Conservation (phyloP, 805 yeast genomes). For the Metschnikowia chrysomelidarum region DNA sequence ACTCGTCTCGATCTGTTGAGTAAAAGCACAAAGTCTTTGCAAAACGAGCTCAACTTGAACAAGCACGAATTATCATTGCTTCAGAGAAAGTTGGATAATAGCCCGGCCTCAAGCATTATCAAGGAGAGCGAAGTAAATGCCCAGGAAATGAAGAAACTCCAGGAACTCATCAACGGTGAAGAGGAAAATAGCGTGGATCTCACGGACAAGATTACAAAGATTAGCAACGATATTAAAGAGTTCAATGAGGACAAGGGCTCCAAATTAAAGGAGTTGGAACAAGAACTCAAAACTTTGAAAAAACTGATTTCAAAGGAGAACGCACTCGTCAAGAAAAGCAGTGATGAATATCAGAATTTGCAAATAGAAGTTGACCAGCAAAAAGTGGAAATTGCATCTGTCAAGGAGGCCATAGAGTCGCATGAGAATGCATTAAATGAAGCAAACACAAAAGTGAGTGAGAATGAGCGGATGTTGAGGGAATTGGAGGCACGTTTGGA, state of each 20-base stretch:
- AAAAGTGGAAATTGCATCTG: constrained; percentile 49
- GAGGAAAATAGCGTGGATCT: constrained; percentile 26
- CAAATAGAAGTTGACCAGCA: constrained; percentile 73
- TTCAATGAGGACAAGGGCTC: constrained; percentile 76
- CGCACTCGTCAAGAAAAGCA: constrained; percentile 41
- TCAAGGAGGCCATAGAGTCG: constrained; percentile 43
- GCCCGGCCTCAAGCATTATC: constrained; percentile 56
- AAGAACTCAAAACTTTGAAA: constrained; percentile 44
- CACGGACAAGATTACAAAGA: constrained; percentile 45
- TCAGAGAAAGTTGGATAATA: constrained; percentile 52
- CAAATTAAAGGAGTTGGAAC: constrained; percentile 64
- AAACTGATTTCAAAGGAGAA: constrained; percentile 40
- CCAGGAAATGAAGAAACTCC: constrained; percentile 45
- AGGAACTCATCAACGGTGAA: constrained; percentile 37
- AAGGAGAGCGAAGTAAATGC: constrained; percentile 46
- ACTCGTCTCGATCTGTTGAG: constrained; percentile 42
- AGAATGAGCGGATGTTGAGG: constrained; percentile 23
- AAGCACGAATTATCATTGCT: constrained; percentile 59
- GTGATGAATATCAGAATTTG: constrained; percentile 56
- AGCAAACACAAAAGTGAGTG: constrained; percentile 10
- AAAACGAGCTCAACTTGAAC: constrained; percentile 55
- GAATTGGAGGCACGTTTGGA: constrained; percentile 22
- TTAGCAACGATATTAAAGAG: constrained; percentile 78
- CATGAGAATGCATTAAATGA: constrained; percentile 33
- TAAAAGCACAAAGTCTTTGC: constrained; percentile 51